phyloP scores from a whole-genome alignment of 371 early-diverging fungal genomes.

The Nematocida homosporus region DNA sequence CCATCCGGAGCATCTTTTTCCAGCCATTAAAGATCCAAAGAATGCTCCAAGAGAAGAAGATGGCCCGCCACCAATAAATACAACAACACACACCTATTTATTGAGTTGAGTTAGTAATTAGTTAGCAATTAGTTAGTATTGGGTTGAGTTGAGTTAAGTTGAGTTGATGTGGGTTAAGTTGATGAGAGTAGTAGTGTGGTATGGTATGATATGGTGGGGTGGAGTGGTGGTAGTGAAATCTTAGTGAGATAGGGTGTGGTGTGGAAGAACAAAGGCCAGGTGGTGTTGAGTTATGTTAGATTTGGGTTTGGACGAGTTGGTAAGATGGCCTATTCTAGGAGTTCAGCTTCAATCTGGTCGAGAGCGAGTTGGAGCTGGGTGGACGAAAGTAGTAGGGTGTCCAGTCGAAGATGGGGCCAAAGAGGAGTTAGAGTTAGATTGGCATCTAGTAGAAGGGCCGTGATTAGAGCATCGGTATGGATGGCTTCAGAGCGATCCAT shows the following conservation, averaged over 20 bases:
- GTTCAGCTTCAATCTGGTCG: not conserved
- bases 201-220: not conserved
- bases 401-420: not conserved
- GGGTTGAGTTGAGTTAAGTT: too few species aligned
- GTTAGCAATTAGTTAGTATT: too few species aligned
- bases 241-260: too few species aligned
- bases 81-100: not conserved
- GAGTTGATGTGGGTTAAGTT: too few species aligned
- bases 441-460: conserved; percentile 37
- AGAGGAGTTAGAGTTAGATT: conserved; percentile 14
- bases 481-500: not conserved
- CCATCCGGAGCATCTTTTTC: conserved; percentile 47
- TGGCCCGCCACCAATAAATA: not conserved
- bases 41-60: not conserved
- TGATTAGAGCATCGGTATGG: conserved; percentile 39
- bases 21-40: conserved; percentile 51
- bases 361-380: not conserved
- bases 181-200: not conserved
- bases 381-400: not conserved
- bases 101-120: too few species aligned
- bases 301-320: too few species aligned
- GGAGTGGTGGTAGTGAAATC: too few species aligned
- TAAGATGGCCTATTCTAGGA: too few species aligned
- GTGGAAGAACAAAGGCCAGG: too few species aligned
- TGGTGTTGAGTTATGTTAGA: too few species aligned